Evolutionary conservation across 2,329 filamentous ascomycete species (phyloP).

Genomic region (Colletotrichum somersetense): DNA sequence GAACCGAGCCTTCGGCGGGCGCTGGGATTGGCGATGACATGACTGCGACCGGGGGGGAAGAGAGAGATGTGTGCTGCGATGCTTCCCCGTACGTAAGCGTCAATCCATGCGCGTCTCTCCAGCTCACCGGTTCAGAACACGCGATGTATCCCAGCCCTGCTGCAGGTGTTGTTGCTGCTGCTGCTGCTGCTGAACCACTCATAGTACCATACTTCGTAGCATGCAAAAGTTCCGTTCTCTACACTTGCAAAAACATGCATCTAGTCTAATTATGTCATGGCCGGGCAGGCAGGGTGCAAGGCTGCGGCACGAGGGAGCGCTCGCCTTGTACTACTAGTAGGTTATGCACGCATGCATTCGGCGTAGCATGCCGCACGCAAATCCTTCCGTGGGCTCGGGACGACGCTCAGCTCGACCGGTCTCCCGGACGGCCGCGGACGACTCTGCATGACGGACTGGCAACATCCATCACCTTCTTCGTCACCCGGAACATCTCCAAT

Average conservation of each 20-base stretch:
- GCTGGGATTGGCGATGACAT: background rate
- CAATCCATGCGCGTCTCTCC: background rate
- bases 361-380: background rate
- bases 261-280: background rate
- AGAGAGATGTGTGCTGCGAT: too few species aligned
- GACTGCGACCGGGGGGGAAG: background rate
- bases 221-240: background rate
- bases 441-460: too few species aligned
- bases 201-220: background rate
- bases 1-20: background rate
- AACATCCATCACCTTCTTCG: too few species aligned
- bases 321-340: too few species aligned
- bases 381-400: conserved; percentile 9
- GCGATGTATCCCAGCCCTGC: background rate
- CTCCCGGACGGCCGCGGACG: too few species aligned
- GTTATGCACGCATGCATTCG: background rate
- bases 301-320: too few species aligned
- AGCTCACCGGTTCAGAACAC: conserved; percentile 2
- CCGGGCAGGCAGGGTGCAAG: too few species aligned
- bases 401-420: background rate
- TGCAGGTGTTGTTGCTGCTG: too few species aligned
- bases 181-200: background rate
- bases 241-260: background rate
- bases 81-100: background rate
- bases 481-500: too few species aligned